Conservation (phyloP, 345 rosid species). For the Rubroshorea leprosula region DNA sequence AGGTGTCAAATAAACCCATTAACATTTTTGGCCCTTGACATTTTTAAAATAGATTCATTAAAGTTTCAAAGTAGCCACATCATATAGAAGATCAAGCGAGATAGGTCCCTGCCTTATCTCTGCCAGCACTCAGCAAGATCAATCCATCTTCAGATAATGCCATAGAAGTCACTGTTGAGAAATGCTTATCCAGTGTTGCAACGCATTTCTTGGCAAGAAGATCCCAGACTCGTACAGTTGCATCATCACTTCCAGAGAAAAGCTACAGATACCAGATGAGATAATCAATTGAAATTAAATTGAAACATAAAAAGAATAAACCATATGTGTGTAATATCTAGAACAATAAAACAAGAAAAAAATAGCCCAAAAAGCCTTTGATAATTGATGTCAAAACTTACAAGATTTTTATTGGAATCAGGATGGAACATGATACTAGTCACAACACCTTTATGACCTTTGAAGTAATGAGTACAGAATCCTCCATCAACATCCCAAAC, state of each 20-base stretch:
- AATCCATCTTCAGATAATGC: constrained; percentile 80
- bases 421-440: constrained; percentile 78
- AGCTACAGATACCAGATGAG: constrained; percentile 40
- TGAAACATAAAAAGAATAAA: neutral
- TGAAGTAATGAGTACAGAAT: constrained; percentile 90
- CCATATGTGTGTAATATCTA: neutral
- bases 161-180: constrained; percentile 77
- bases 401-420: constrained; percentile 49
- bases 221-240: constrained; percentile 84
- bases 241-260: constrained; percentile 86
- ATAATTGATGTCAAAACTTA: constrained; percentile 35
- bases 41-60: no score
- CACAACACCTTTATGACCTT: constrained; percentile 90
- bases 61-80: neutral
- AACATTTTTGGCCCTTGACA: neutral
- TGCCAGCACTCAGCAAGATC: constrained; percentile 74
- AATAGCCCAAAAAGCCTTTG: neutral
- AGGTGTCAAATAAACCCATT: no score
- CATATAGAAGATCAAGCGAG: constrained; percentile 3
- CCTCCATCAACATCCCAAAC: constrained; percentile 99
- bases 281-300: constrained; percentile 2
- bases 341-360: neutral
- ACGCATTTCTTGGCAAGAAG: constrained; percentile 65
- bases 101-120: constrained; percentile 66
- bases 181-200: constrained; percentile 67